A percentile compares a stretch with the other conserved stretches of the same genome.
Evolutionary conservation across 2,329 filamentous ascomycete genomes (phyloP).

Genomic region (Colletotrichum higginsianum): DNA sequence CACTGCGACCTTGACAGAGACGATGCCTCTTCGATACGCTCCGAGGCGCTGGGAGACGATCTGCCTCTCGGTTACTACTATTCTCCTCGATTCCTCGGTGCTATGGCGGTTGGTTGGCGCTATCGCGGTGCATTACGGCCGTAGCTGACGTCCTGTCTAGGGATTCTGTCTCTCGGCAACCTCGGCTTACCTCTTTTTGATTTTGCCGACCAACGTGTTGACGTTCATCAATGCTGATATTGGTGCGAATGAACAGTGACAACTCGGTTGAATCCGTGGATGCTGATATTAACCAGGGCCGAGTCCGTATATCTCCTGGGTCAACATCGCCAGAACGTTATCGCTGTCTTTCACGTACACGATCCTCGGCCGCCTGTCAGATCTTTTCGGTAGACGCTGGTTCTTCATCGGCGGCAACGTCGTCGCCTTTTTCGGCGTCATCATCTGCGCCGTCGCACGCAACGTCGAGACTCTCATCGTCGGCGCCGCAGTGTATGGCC

Average conservation of each 20-base stretch:
- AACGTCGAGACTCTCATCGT: slow-evolving; percentile 54
- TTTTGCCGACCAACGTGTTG: slow-evolving; percentile 53
- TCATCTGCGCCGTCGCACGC: slow-evolving; percentile 53
- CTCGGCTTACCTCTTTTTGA: slow-evolving; percentile 55
- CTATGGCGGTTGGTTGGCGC: slow-evolving; percentile 48
- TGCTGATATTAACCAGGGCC: slow-evolving; percentile 17
- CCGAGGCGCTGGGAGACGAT: slow-evolving; percentile 53
- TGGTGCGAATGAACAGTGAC: slow-evolving; percentile 26
- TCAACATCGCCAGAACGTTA: slow-evolving; percentile 54
- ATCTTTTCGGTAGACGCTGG: slow-evolving; percentile 57
- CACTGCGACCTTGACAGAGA: slow-evolving; percentile 43
- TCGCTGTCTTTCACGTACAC: slow-evolving; percentile 48
- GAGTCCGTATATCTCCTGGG: slow-evolving; percentile 41
- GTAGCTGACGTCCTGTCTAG: slow-evolving; percentile 43
- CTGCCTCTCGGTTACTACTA: slow-evolving; percentile 56
- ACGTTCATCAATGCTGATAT: slow-evolving; percentile 55
- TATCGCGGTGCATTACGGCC: neutral
- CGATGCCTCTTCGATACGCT: slow-evolving; percentile 53
- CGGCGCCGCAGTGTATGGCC: slow-evolving; percentile 54
- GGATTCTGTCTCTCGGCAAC: slow-evolving; percentile 56
- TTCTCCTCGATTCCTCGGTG: slow-evolving; percentile 52
- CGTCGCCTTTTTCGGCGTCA: slow-evolving; percentile 54
- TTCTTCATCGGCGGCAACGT: slow-evolving; percentile 57
- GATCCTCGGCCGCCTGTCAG: slow-evolving; percentile 55
- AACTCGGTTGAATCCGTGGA: too few relatives aligned